Conservation (phyloP, 2,329 filamentous ascomycete species). For the Acrodontium crateriforme region DNA sequence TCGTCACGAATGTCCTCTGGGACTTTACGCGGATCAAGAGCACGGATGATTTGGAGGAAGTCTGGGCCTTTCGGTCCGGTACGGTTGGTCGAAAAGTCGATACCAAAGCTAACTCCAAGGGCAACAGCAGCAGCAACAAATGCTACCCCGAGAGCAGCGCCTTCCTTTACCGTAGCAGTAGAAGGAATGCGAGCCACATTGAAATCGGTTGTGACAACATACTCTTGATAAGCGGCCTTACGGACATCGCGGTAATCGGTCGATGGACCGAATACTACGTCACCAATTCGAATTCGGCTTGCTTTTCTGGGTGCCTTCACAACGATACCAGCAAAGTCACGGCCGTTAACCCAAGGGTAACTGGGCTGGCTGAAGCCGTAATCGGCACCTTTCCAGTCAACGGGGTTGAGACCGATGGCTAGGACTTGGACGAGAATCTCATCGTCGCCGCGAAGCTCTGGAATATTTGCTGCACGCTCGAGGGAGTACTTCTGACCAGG, state of each 20-base stretch:
- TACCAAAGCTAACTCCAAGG: slow-evolving; percentile 54
- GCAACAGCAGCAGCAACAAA: slow-evolving; percentile 56
- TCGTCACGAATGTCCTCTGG: slow-evolving; percentile 50
- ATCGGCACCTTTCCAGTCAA: slow-evolving; percentile 59
- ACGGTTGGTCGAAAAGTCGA: slow-evolving; percentile 43
- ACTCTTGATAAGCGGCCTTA: slow-evolving; percentile 60
- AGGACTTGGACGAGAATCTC: slow-evolving; percentile 51
- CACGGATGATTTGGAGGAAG: slow-evolving; percentile 38
- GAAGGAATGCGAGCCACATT: slow-evolving; percentile 51
- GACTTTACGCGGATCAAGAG: slow-evolving; percentile 34
- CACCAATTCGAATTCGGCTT: slow-evolving; percentile 42
- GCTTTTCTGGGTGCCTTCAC: slow-evolving; percentile 31
- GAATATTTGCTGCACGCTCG: slow-evolving; percentile 17
- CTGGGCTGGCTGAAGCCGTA: slow-evolving; percentile 56
- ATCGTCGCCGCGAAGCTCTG: slow-evolving; percentile 22
- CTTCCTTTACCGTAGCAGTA: slow-evolving; percentile 38
- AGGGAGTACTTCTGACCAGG: slow-evolving; percentile 23
- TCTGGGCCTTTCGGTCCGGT: slow-evolving; percentile 40
- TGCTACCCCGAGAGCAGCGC: slow-evolving; percentile 53
- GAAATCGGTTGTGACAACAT: slow-evolving; percentile 49
- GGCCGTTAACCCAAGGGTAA: slow-evolving; percentile 54
- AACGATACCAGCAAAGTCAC: slow-evolving; percentile 55
- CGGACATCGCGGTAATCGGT: slow-evolving; percentile 61
- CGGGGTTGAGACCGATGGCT: slow-evolving; percentile 59
- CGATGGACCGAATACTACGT: slow-evolving; percentile 50